These are phyloP conservation scores for Erythrobasidium yunnanense DNA, from an alignment of 768 basidiomycete genomes.

Conservation along the genomic window DNA sequence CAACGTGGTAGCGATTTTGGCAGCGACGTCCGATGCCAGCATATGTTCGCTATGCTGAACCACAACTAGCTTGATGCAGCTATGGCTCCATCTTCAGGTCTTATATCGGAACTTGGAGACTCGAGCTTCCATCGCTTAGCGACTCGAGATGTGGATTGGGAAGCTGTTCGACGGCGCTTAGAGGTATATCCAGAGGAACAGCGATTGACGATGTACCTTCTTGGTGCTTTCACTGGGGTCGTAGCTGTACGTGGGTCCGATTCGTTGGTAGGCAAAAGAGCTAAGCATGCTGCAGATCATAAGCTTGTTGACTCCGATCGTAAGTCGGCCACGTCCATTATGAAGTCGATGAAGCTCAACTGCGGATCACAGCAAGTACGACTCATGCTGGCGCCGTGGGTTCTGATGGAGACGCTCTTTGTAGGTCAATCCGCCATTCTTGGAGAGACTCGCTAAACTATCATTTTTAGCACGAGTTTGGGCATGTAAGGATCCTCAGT, in stretches of 20 bases:
- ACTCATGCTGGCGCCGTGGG: slow-evolving; percentile 1
- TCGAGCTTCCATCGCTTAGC: too few species aligned
- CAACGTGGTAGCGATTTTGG: too few species aligned
- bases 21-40: too few species aligned
- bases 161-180: neutral
- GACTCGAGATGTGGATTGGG: neutral
- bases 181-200: slow-evolving; percentile 1
- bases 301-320: neutral
- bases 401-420: neutral
- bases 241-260: neutral
- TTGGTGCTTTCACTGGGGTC: neutral
- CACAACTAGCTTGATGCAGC: too few species aligned
- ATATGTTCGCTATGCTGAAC: too few species aligned
- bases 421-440: neutral
- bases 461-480: slow-evolving; percentile 4
- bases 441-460: neutral
- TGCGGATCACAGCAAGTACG: neutral
- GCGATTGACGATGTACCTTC: slow-evolving; percentile 5
- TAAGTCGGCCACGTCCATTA: neutral
- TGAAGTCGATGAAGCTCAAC: neutral
- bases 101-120: too few species aligned
- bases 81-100: too few species aligned
- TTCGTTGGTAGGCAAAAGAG: neutral
- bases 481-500: neutral
- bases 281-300: neutral